Evolutionary conservation across 2,329 filamentous ascomycete genomes (phyloP), one percentile per base, ranked within the genome.

Genomic region (Remersonia thermophila): DNA sequence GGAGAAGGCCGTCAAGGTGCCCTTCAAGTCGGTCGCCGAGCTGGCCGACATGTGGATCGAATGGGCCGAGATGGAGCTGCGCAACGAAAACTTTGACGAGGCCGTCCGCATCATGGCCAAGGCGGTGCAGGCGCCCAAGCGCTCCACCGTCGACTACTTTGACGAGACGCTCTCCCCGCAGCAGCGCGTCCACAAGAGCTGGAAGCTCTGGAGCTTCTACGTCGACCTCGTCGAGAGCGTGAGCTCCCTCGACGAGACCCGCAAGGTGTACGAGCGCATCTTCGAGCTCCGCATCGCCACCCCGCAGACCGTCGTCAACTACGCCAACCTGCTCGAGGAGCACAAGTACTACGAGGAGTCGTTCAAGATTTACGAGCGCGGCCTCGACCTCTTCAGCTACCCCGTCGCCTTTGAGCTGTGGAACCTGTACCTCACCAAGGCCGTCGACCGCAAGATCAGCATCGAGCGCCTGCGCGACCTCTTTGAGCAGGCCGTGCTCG

Each of bases 161-260:
- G 91, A 98, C 55, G 93, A 98, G 55, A 85, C 75, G 0, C 65
- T 98, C 6, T 86, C 85, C 2, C 89, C 91, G 3, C 91, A 98
- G 56, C 91, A 96, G 62, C 76, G 93, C 44, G 83, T 98, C 3
- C 91, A 98, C 64, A 98, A 98, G 67, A 94, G 85, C 55, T 98
- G 91, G 91, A 98, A 96, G 58, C 63, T 98, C 9, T 98, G 91
- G 91, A 94, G 86, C 60, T 98, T 98, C 65, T 98, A 98, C 51
- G 87, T 98, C 28, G 91, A 98, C 56, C 73, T 98, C 2, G 87
- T 98, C 3, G 91, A 98, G 58, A 94, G 86, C 56, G 87, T 95
- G 23, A 80, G 83, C 42, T 84, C 82, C 0, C 61, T 98, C 12
- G 86, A 94, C 15, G 89, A 96, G 59, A 95, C 89, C 0, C 83